Percentiles rank a stretch among this genome's conserved stretches.
Conservation (phyloP, 148 eudicot genomes). For the Silene conica region DNA sequence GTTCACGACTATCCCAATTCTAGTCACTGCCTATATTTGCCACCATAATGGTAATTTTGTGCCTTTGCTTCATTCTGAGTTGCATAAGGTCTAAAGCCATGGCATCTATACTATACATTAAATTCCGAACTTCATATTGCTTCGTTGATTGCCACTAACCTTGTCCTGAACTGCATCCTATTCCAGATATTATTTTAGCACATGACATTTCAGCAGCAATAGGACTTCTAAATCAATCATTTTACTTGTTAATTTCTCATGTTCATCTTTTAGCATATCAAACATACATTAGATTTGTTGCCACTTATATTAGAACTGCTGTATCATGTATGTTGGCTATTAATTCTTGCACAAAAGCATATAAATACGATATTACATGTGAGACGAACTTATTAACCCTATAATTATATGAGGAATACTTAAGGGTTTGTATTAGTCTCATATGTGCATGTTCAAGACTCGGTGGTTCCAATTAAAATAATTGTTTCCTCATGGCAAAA, state of each 20-base stretch:
- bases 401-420: not conserved
- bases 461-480: not conserved
- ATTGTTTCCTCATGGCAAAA: not conserved
- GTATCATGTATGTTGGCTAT: not conserved
- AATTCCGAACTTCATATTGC: not conserved
- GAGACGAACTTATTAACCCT: not conserved
- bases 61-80: constrained; percentile 1
- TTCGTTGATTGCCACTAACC: not conserved
- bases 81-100: not conserved
- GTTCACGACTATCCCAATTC: constrained; percentile 70
- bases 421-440: not conserved
- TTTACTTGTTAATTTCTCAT: not conserved
- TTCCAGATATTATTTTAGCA: not conserved
- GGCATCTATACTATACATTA: not conserved
- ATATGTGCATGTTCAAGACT: no score
- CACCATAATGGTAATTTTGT: constrained; percentile 64
- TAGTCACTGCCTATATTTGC: constrained; percentile 85
- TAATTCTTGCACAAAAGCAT: not conserved
- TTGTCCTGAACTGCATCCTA: not conserved
- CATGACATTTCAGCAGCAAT: not conserved
- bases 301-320: not conserved
- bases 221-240: not conserved
- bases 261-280: not conserved
- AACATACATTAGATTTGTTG: not conserved
- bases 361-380: not conserved